Conservation (phyloP, 306 rosid species). For the Benincasa hispida region DNA sequence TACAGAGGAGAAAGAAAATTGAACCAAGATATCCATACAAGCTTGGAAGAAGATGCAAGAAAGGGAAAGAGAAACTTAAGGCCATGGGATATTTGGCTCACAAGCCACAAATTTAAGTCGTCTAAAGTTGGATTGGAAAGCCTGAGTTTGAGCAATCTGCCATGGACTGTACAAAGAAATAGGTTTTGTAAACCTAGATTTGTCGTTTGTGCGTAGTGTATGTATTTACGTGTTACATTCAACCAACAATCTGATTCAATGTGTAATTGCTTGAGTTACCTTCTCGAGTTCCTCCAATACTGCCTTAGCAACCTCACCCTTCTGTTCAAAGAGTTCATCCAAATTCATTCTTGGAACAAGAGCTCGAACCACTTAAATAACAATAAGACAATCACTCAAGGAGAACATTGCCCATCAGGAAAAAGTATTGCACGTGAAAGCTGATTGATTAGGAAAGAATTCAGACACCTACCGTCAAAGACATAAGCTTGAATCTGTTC, state of each 20-base stretch:
- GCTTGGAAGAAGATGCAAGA: neutral
- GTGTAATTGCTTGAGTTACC: conserved; percentile 22
- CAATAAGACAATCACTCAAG: neutral
- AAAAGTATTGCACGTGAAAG: neutral
- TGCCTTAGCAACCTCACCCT: conserved; percentile 82
- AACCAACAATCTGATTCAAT: neutral
- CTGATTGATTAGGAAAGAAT: neutral
- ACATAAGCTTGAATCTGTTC: conserved; percentile 96
- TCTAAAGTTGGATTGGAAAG: neutral
- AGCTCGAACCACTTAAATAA: conserved; percentile 64
- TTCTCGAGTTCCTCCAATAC: conserved; percentile 87
- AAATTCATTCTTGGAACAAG: conserved; percentile 71
- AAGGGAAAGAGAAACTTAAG: neutral
- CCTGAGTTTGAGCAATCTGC: neutral
- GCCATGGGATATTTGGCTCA: neutral
- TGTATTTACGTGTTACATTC: neutral
- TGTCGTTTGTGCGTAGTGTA: neutral
- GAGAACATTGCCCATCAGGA: neutral
- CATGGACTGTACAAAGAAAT: neutral
- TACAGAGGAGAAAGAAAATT: no score
- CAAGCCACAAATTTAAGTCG: no score
- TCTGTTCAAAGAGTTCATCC: conserved; percentile 91
- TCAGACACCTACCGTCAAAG: conserved; percentile 50
- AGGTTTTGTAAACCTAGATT: neutral
- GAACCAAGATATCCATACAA: neutral